A percentile compares a stretch with the other conserved stretches of the same genome.
Conservation (phyloP, 805 yeast genomes). For the Lipomyces lipofer region DNA sequence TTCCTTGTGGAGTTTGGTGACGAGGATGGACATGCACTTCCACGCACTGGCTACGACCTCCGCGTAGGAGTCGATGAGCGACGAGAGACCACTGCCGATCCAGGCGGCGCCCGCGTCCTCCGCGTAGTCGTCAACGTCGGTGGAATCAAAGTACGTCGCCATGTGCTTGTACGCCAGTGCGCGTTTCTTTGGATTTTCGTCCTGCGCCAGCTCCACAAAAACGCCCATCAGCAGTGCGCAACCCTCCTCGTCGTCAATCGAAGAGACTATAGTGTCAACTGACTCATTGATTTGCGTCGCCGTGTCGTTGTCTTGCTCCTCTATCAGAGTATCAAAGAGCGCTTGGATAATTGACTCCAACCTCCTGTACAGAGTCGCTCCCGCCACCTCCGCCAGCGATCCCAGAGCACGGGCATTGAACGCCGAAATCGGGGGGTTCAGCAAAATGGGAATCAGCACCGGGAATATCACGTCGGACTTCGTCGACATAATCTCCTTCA, state of each 20-base stretch:
- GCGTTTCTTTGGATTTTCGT: slow-evolving; percentile 67
- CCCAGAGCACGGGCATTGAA: slow-evolving; percentile 87
- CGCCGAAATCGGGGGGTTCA: slow-evolving; percentile 75
- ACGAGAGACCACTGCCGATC: slow-evolving; percentile 64
- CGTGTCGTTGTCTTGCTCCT: slow-evolving; percentile 42
- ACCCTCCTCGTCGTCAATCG: slow-evolving; percentile 76
- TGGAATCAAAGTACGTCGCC: slow-evolving; percentile 66
- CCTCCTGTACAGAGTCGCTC: slow-evolving; percentile 71
- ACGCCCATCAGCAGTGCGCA: slow-evolving; percentile 83
- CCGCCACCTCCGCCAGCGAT: slow-evolving; percentile 87
- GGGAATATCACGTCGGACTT: slow-evolving; percentile 93
- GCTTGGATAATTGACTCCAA: slow-evolving; percentile 72
- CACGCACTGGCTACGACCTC: slow-evolving; percentile 65
- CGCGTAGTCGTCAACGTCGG: slow-evolving; percentile 64
- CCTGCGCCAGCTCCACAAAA: slow-evolving; percentile 69
- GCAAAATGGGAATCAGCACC: slow-evolving; percentile 78
- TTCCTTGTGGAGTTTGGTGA: slow-evolving; percentile 73
- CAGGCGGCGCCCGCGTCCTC: slow-evolving; percentile 68
- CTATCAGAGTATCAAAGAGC: slow-evolving; percentile 56
- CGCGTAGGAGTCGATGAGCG: slow-evolving; percentile 68
- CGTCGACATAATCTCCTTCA: slow-evolving; percentile 88
- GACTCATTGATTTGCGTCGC: slow-evolving; percentile 47
- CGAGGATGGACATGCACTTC: slow-evolving; percentile 62
- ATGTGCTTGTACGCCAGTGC: slow-evolving; percentile 65
- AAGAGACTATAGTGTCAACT: slow-evolving; percentile 66